Conservation (phyloP, 2,329 filamentous ascomycete genomes). For the Pestalotiopsis sp. region DNA sequence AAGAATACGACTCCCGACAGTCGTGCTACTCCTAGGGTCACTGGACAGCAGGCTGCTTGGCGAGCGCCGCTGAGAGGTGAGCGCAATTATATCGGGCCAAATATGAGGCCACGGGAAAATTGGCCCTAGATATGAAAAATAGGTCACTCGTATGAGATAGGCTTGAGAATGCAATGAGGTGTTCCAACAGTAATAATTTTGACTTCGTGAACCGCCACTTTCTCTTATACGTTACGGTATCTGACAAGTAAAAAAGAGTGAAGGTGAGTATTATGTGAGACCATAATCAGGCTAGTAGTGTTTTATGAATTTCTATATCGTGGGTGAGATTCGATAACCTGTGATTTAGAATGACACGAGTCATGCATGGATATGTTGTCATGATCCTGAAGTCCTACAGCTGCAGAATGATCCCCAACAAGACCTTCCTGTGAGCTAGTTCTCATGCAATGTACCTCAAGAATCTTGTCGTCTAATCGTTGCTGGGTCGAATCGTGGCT, state of each 20-base stretch:
- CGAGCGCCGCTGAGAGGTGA: neutral
- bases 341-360: neutral
- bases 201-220: no score
- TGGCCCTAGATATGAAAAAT: neutral
- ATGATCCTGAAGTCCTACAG: neutral
- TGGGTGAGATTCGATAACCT: neutral
- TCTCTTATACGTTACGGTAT: no score
- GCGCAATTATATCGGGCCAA: neutral
- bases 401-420: neutral
- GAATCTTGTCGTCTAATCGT: neutral
- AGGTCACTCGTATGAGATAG: neutral
- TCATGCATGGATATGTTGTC: neutral
- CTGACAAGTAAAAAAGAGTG: neutral
- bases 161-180: no score
- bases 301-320: neutral
- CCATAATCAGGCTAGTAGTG: neutral
- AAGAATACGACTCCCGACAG: neutral
- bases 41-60: neutral
- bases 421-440: neutral
- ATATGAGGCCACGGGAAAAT: neutral
- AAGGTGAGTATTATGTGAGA: no score
- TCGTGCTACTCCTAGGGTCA: neutral
- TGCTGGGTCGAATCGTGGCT: neutral
- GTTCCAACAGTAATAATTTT: no score
- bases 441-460: neutral